Percentiles rank a stretch among this genome's conserved stretches.
Conservation (phyloP, 225 moss, liverwort and hornwort genomes). For the Anthoceros angustus region DNA sequence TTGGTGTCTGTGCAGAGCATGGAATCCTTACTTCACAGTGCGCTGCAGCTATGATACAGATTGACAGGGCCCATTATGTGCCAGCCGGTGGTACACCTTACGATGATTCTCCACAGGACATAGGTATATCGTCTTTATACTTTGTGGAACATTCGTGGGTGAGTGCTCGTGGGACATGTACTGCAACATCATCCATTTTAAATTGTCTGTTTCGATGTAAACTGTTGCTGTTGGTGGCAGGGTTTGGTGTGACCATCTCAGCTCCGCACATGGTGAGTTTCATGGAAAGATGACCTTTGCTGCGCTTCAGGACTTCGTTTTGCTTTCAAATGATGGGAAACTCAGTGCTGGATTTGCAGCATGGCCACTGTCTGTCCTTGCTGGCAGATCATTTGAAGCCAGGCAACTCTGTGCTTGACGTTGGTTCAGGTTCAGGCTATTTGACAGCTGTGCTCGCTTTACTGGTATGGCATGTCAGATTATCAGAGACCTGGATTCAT, state of each 20-base stretch:
- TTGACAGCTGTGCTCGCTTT: slow-evolving; percentile 78
- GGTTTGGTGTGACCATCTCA: slow-evolving; percentile 62
- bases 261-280: slow-evolving; percentile 70
- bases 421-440: slow-evolving; percentile 90
- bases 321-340: background rate
- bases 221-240: slow-evolving; percentile 7
- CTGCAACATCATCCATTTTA: too few relatives aligned
- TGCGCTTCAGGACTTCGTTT: background rate
- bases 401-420: slow-evolving; percentile 74
- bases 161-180: background rate
- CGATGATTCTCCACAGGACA: slow-evolving; percentile 79
- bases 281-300: background rate
- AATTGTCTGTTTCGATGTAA: background rate
- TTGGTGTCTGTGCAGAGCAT: slow-evolving; percentile 33
- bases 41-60: slow-evolving; percentile 66
- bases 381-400: slow-evolving; percentile 73
- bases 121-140: slow-evolving; percentile 25
- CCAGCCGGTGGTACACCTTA: slow-evolving; percentile 56
- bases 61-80: slow-evolving; percentile 73
- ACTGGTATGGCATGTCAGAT: slow-evolving; percentile 28
- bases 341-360: slow-evolving; percentile 20
- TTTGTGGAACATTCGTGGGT: background rate
- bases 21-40: slow-evolving; percentile 65
- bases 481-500: background rate
- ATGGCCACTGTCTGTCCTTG: slow-evolving; percentile 80